Base-by-base conservation (phyloP, 2,329 filamentous ascomycete genomes). In the Fusarium devonianum region DNA sequence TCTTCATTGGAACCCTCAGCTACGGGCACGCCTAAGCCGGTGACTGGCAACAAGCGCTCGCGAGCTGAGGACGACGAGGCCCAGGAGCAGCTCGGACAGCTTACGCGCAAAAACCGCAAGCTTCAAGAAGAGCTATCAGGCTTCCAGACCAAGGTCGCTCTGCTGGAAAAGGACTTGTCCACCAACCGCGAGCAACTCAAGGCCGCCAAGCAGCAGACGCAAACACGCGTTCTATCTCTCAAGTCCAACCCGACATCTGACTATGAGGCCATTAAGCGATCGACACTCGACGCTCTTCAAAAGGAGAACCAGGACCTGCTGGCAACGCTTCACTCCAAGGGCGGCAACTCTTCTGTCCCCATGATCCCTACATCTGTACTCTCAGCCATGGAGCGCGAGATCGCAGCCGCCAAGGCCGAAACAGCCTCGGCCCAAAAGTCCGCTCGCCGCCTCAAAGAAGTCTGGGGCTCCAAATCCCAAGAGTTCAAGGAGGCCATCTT, bases 401-500 rank as follows among this genome's bases (percentile, higher is more conserved):
- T 97, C 29, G 79, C 84, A 22, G 88, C 89, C 9, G 85, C 86
- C 16, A 85, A 85, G 63, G 75, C 84, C 50, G 85, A 89, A 62
- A 85, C 84, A 11, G 82, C 83, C 0, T 87, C 89, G 1, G 85
- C 87, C 28, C 88, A 94, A 60, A 99, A 97, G 73, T 87, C 89
- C 35, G 89, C 89, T 56, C 81, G 85, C 16, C 89, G 94, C 2
- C 84, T 97, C 10, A 96, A 95, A 64, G 89, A 97, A 67, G 94
- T 97, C 48, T 99, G 91, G 89, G 84, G 84, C 0, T 84, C 88
- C 60, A 99, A 97, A 71, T 92, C 89, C 1, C 85, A 89, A 64
- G 94, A 99, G 74, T 97, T 99, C 75, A 90, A 95, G 38, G 92
- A 97, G 73, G 91, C 92, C 22, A 92, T 99, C 49, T 92, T 92